Percentiles rank a stretch among this genome's conserved stretches.
Evolutionary conservation across 2,329 filamentous ascomycete genomes (phyloP).

Genomic region (Pseudocercospora eumusae): DNA sequence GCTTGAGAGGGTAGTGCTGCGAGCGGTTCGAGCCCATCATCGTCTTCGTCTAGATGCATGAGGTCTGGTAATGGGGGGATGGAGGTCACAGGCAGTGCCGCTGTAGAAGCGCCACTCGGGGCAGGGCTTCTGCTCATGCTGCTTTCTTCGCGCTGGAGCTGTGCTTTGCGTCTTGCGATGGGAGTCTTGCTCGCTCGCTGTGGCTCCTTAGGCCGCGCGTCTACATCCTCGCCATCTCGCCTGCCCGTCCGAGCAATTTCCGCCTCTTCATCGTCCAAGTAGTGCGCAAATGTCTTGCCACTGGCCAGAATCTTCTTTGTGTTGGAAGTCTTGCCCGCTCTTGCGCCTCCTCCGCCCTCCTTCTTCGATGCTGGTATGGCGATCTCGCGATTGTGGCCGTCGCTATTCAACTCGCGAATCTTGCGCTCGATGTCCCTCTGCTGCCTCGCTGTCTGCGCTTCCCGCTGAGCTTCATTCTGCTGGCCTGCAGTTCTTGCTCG

Average conservation of each 20-base stretch:
- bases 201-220: constrained; percentile 24
- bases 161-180: constrained; percentile 35
- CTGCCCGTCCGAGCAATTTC: constrained; percentile 45
- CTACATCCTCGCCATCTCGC: constrained; percentile 33
- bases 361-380: constrained; percentile 65
- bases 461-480: constrained; percentile 43
- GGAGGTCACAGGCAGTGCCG: constrained; percentile 19
- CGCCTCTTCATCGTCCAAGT: constrained; percentile 77
- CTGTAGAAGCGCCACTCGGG: constrained; percentile 19
- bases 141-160: constrained; percentile 29
- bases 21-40: constrained; percentile 44
- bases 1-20: constrained; percentile 35
- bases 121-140: constrained; percentile 34
- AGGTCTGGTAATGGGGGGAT: constrained; percentile 38
- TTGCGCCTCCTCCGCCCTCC: constrained; percentile 43
- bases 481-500: constrained; percentile 61
- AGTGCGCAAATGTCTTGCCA: constrained; percentile 80
- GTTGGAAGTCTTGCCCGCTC: constrained; percentile 63
- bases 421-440: constrained; percentile 79
- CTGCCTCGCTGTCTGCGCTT: constrained; percentile 77
- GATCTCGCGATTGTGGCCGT: constrained; percentile 58
- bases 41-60: constrained; percentile 46
- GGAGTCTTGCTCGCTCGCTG: constrained; percentile 42
- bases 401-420: constrained; percentile 77
- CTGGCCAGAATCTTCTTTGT: constrained; percentile 76